Evolutionary conservation across 2,329 filamentous ascomycete genomes (phyloP).

Genomic region (Aspergillus neoniger): DNA sequence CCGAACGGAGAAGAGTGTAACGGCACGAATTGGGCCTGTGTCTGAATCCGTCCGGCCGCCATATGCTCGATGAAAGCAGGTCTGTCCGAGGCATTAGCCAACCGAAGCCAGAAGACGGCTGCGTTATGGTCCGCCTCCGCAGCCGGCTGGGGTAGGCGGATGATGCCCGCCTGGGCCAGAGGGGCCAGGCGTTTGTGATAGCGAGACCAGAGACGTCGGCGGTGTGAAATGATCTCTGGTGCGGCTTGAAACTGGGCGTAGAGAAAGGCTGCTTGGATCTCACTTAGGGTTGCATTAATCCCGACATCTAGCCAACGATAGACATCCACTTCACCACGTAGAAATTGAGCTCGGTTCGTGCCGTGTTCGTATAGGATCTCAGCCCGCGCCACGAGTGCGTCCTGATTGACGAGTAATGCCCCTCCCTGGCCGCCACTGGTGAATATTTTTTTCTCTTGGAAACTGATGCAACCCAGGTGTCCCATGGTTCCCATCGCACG

Average conservation of each 20-base stretch:
- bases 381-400: constrained; percentile 7
- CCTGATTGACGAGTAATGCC: constrained; percentile 18
- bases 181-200: constrained; percentile 8
- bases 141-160: neutral
- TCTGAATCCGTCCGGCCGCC: neutral
- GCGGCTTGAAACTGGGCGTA: constrained; percentile 14
- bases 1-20: constrained; percentile 6
- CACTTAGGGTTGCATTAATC: constrained; percentile 10
- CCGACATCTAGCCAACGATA: constrained; percentile 18
- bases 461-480: constrained; percentile 20
- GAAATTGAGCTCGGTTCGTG: constrained; percentile 10
- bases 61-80: neutral
- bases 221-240: constrained; percentile 7
- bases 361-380: constrained; percentile 16
- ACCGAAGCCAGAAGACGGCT: constrained; percentile 9
- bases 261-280: constrained; percentile 19
- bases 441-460: constrained; percentile 22
- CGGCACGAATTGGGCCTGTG: constrained; percentile 12
- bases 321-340: constrained; percentile 15
- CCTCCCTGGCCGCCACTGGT: constrained; percentile 19
- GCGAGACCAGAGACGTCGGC: constrained; percentile 10
- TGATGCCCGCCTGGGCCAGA: neutral
- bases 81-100: neutral
- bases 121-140: constrained; percentile 1
- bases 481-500: constrained; percentile 20